Evolutionary conservation across 164 flowering plant genomes (phyloP).

Genomic region (Hamamelis virginiana): DNA sequence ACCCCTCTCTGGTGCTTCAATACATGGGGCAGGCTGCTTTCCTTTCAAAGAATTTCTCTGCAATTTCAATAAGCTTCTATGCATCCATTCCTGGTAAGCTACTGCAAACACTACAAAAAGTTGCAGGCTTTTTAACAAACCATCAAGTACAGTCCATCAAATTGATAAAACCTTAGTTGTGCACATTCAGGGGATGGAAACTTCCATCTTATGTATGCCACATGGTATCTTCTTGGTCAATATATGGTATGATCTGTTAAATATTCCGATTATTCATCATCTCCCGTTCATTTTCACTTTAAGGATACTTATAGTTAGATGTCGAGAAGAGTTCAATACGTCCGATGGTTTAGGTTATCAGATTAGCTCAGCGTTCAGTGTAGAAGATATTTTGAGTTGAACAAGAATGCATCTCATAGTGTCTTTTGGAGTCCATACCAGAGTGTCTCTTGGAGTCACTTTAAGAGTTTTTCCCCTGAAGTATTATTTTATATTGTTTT

Average conservation of each 20-base stretch:
- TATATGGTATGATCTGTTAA: not conserved
- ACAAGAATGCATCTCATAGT: not conserved
- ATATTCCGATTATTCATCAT: not conserved
- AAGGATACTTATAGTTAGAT: not conserved
- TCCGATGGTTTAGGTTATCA: not conserved
- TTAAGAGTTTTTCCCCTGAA: not conserved
- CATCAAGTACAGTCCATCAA: not conserved
- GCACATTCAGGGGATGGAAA: not conserved
- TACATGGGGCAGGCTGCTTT: constrained; percentile 90
- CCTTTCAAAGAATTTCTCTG: constrained; percentile 57
- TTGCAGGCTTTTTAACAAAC: not conserved
- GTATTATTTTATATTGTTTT: not conserved
- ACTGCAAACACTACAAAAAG: constrained; percentile 1
- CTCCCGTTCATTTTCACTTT: not conserved
- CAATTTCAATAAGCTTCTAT: constrained; percentile 44
- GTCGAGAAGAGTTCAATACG: not conserved
- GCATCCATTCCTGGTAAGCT: constrained; percentile 65
- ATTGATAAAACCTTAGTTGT: not conserved
- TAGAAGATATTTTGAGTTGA: not conserved
- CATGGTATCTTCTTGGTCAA: not conserved
- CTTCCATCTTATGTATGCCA: not conserved
- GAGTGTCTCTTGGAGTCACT: not conserved
- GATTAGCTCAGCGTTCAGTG: not conserved
- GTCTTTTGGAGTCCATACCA: too few species aligned
- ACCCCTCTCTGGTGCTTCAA: constrained; percentile 70